phyloP scores from a whole-genome alignment of 2,329 filamentous ascomycete species.

The Penicillium sp. region DNA sequence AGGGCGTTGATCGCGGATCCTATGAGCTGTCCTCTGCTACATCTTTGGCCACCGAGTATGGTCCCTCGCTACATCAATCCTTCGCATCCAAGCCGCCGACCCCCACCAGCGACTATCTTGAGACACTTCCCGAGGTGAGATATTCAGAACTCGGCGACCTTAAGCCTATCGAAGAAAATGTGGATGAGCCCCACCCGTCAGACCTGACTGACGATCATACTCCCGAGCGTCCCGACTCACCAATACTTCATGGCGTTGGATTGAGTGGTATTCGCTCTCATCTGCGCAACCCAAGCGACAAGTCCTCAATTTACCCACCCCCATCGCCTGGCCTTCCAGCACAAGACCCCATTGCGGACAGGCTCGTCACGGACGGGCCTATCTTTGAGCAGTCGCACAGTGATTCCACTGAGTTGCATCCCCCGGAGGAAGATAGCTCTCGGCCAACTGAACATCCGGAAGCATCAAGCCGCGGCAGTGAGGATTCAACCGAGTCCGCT shows the following conservation, averaged over 20 bases:
- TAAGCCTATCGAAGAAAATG: conserved; percentile 41
- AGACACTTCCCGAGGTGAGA: conserved; percentile 35
- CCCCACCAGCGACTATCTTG: conserved; percentile 29
- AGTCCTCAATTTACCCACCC: conserved; percentile 72
- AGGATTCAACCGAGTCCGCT: conserved; percentile 12
- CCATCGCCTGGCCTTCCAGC: conserved; percentile 40
- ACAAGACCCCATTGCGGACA: conserved; percentile 19
- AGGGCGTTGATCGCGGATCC: conserved; percentile 28
- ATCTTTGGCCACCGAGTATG: conserved; percentile 30
- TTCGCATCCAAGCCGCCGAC: conserved; percentile 32
- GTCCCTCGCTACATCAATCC: conserved; percentile 39
- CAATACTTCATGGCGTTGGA: conserved; percentile 65
- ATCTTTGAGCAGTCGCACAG: not conserved
- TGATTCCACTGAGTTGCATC: not conserved
- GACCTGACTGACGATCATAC: conserved; percentile 7
- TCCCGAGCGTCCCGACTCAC: conserved; percentile 61
- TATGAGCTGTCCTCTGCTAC: conserved; percentile 24
- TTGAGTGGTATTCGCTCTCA: conserved; percentile 74
- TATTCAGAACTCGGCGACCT: conserved; percentile 40
- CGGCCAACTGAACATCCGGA: not conserved
- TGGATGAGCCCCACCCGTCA: conserved; percentile 15
- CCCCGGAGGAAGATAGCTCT: not conserved
- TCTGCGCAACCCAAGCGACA: conserved; percentile 74
- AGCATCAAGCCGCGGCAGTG: conserved; percentile 13
- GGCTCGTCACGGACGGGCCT: conserved; percentile 3